phyloP scores from a whole-genome alignment of 495 filamentous ascomycete genomes.

The Podospora pseudopauciseta region DNA sequence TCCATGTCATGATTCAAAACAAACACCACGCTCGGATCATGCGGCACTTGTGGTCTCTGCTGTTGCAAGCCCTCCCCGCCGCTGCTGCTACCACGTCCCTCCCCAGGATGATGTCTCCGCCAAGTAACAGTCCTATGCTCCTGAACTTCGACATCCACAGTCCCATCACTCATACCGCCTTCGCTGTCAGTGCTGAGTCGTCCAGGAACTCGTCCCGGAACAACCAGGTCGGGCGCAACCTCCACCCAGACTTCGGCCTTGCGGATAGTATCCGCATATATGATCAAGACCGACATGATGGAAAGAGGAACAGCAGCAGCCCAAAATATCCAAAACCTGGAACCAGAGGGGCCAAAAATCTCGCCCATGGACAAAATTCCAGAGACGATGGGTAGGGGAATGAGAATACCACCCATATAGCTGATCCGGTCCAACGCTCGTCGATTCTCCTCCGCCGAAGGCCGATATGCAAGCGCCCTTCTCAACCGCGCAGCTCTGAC shows the following conservation, averaged over 20 bases:
- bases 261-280: conserved; percentile 44
- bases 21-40: conserved; percentile 5
- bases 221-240: conserved; percentile 27
- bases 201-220: not conserved
- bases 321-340: conserved; percentile 43
- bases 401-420: conserved; percentile 42
- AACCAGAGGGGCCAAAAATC: conserved; percentile 32
- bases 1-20: conserved; percentile 12
- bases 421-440: conserved; percentile 40
- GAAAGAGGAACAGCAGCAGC: conserved; percentile 34
- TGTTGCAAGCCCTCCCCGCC: not conserved
- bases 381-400: conserved; percentile 41
- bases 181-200: not conserved
- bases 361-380: conserved; percentile 43
- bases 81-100: not conserved
- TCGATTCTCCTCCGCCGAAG: conserved; percentile 28
- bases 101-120: conserved; percentile 1
- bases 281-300: conserved; percentile 31
- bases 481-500: not conserved
- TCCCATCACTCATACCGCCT: not conserved
- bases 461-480: not conserved
- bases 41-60: not conserved
- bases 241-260: conserved; percentile 47
- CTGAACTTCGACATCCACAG: conserved; percentile 1
- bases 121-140: conserved; percentile 4